Base-by-base conservation (phyloP, 2,329 filamentous ascomycete genomes). In the Emmonsiellopsis sp. region DNA sequence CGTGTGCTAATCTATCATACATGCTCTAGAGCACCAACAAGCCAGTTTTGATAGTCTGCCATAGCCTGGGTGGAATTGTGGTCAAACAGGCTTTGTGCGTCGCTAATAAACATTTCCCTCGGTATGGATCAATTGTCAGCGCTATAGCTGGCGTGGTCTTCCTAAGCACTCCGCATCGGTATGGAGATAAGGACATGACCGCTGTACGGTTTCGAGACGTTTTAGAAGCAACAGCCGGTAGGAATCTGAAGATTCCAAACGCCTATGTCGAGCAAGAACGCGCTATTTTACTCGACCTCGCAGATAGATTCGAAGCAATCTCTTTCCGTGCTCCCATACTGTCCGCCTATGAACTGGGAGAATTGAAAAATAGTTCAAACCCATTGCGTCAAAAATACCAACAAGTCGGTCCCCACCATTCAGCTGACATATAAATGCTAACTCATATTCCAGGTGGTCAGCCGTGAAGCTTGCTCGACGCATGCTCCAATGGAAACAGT, bases 11-110 rank as follows among this genome's bases (percentile, higher is more conserved):
- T 2, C 15, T 41, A n/a, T n/a, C n/a, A 31, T 44, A 44, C 0
- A n/a, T 52, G 31, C 50, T 2, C 15, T 41, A 48, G 45, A 48
- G 9, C 1, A 1, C 45, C 31, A 48, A 32, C 1, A 48, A 32
- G 26, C 55, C 55, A 38, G 40, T 57, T 49, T 26, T 57, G 26
- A 11, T 55, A 46, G 49, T 57, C 2, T 55, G 55, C 50, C 55
- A 57, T 26, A 55, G 55, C 44, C 20, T 57, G n/a, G 55, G 55
- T 34, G 55, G 55, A 11, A 43, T 57, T 41, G 38, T 57, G 13
- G 30, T 53, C 43, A 57, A 57, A 48, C 55, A 57, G 40, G 55
- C 55, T 52, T 55, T 57, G 13, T 57, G 46, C 31, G 43, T 57
- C 40, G 55, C 55, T 38, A 57, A 44, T 15, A 44, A 44, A 16